phyloP scores from a whole-genome alignment of 352 stramenopile species.

The Pythium monospermum region DNA sequence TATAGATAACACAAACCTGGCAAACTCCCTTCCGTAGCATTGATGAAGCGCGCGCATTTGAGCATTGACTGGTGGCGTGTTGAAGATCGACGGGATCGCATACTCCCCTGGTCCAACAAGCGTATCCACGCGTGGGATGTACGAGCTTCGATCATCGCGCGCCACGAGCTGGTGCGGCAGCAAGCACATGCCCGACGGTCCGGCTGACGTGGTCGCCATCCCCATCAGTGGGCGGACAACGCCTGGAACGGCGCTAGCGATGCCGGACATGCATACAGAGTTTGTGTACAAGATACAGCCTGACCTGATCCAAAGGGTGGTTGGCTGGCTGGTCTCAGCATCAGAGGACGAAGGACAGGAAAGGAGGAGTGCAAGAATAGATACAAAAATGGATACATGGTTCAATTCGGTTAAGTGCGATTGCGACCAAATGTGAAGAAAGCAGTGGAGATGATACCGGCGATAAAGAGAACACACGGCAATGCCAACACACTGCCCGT shows the following conservation, averaged over 20 bases:
- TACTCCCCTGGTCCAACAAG: conserved; percentile 49
- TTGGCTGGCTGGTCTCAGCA: no score
- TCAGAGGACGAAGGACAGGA: conserved; percentile 9
- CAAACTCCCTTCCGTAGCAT: conserved; percentile 53
- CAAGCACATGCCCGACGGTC: no score
- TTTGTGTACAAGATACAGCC: no score
- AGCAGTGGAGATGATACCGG: conserved; percentile 38
- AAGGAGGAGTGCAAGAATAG: conserved; percentile 4
- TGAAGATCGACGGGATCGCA: conserved; percentile 54
- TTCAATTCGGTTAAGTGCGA: conserved; percentile 10
- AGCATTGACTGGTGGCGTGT: conserved; percentile 25
- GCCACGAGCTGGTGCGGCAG: conserved; percentile 27
- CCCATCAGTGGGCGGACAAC: no score
- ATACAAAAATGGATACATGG: conserved; percentile 11
- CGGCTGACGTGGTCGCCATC: neutral
- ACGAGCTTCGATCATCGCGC: conserved; percentile 30
- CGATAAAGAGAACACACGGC: conserved; percentile 52
- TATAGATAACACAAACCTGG: conserved; percentile 26
- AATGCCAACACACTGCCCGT: conserved; percentile 58
- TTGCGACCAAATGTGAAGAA: conserved; percentile 29
- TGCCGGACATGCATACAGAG: no score
- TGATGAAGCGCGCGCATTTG: conserved; percentile 40
- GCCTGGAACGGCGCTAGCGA: no score
- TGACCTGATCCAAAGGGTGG: no score
- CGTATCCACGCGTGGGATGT: conserved; percentile 46